Conservation (phyloP, 257 asterid genomes). For the Eucommia ulmoides region DNA sequence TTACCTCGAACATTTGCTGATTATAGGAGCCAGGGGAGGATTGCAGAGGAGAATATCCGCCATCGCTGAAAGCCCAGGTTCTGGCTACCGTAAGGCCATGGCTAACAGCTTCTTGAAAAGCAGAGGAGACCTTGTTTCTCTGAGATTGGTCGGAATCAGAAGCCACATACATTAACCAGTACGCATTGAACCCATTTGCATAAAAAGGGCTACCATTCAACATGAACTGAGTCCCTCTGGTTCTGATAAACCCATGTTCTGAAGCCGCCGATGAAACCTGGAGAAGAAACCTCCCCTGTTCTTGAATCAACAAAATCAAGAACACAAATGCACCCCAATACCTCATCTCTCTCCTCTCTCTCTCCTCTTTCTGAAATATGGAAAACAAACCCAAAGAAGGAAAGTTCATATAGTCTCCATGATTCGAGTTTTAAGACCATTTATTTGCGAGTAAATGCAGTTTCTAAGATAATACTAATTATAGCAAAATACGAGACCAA, state of each 20-base stretch:
- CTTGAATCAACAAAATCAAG: constrained; percentile 13
- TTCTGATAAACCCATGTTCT: constrained; percentile 34
- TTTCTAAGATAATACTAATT: no score
- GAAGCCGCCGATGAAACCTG: constrained; percentile 16
- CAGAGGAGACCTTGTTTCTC: constrained; percentile 25
- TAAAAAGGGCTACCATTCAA: constrained; percentile 30
- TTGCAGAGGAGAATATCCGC: constrained; percentile 43
- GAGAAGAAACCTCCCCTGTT: constrained; percentile 2
- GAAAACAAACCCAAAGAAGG: neutral
- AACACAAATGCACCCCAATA: constrained; percentile 2
- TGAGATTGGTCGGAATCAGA: constrained; percentile 36
- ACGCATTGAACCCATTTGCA: constrained; percentile 53
- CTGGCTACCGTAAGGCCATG: constrained; percentile 38
- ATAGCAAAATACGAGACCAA: no score
- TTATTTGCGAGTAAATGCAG: no score
- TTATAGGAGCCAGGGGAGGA: constrained; percentile 48
- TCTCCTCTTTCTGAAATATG: neutral
- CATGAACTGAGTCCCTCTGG: constrained; percentile 29
- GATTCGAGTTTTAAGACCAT: no score
- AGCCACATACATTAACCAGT: constrained; percentile 43
- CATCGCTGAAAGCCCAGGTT: constrained; percentile 68
- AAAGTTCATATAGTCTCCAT: neutral
- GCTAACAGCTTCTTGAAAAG: constrained; percentile 28
- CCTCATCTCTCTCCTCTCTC: constrained; percentile 24
- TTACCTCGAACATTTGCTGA: constrained; percentile 49